Conservation (phyloP, 129 eudicot species). For the Smallanthus sonchifolius region DNA sequence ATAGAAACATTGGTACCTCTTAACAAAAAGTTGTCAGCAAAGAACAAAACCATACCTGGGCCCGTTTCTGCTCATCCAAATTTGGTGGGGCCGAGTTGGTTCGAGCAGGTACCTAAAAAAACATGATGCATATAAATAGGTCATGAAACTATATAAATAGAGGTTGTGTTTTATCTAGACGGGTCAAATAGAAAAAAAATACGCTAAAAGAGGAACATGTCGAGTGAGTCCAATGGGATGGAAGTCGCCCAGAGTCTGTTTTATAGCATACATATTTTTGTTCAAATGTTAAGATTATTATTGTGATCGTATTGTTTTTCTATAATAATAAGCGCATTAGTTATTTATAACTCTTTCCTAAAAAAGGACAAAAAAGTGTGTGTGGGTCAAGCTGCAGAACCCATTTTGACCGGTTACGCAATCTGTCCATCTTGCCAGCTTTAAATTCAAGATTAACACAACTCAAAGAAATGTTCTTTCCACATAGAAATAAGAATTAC, state of each 20-base stretch:
- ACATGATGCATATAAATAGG: background rate
- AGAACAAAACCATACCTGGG: slow-evolving; percentile 53
- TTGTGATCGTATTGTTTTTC: background rate
- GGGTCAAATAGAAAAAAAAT: background rate
- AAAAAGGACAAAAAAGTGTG: background rate
- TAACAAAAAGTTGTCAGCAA: background rate
- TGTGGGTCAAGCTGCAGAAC: background rate
- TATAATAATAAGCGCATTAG: background rate
- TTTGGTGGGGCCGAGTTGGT: slow-evolving; percentile 94
- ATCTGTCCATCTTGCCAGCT: background rate
- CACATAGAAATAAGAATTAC: slow-evolving; percentile 29
- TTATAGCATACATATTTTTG: background rate
- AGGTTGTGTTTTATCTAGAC: background rate
- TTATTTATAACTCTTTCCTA: background rate
- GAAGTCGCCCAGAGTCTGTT: background rate
- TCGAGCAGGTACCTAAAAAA: slow-evolving; percentile 74
- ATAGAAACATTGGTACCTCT: background rate
- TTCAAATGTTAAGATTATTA: background rate
- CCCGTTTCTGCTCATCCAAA: slow-evolving; percentile 82
- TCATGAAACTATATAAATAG: background rate
- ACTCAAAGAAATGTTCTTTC: slow-evolving; percentile 9
- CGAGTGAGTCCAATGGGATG: background rate
- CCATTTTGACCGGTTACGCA: background rate
- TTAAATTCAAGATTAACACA: background rate
- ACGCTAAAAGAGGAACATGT: background rate